These are phyloP conservation scores for Castanopsis chinensis DNA, from an alignment of 306 rosid species.

Conservation along the genomic window DNA sequence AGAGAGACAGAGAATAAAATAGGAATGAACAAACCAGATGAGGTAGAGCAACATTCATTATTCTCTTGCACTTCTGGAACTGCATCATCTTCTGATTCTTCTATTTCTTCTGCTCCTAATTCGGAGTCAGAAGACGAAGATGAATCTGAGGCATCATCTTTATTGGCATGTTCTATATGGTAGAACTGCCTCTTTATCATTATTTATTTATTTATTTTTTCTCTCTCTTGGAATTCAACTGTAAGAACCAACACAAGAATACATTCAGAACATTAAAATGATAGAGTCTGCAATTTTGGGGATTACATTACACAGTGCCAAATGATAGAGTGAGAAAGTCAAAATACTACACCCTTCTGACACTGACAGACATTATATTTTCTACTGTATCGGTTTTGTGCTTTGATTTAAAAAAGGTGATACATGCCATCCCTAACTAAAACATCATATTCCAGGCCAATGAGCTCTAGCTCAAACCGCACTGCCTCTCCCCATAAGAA, in stretches of 20 bases:
- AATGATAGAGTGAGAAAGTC: too few species aligned
- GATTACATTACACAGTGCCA: neutral
- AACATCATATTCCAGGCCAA: too few species aligned
- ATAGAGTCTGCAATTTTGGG: neutral
- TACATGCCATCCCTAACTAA: too few species aligned
- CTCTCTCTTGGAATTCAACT: conserved; percentile 1
- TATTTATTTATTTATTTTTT: neutral
- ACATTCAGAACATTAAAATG: neutral
- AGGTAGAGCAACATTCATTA: conserved; percentile 45
- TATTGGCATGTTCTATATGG: conserved; percentile 62
- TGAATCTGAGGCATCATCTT: conserved; percentile 50
- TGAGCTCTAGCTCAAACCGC: too few species aligned
- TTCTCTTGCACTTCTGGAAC: conserved; percentile 27
- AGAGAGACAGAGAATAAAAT: neutral
- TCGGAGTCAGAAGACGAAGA: conserved; percentile 64
- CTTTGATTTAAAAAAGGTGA: too few species aligned
- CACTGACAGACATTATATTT: too few species aligned
- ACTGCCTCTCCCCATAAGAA: too few species aligned
- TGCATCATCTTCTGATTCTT: conserved; percentile 41
- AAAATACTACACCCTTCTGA: too few species aligned
- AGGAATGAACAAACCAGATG: conserved; percentile 57
- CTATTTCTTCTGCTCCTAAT: conserved; percentile 33
- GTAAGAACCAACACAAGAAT: conserved; percentile 2
- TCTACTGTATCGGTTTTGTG: too few species aligned
- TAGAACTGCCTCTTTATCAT: conserved; percentile 90